phyloP scores from a whole-genome alignment of 805 yeast genomes.

The Saturnispora hagleri region DNA sequence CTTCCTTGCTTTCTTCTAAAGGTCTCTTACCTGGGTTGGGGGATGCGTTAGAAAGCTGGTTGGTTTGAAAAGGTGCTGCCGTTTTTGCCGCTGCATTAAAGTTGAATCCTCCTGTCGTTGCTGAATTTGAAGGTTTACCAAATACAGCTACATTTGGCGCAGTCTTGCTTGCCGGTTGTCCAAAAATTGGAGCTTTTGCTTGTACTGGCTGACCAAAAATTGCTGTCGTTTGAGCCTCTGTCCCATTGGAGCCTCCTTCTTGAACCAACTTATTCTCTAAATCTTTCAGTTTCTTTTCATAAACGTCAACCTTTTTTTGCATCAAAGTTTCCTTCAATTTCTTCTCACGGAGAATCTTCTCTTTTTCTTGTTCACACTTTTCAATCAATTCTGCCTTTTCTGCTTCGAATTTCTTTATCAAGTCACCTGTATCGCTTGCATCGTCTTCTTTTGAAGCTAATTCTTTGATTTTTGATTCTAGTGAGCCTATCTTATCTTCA shows the following conservation, averaged over 20 bases:
- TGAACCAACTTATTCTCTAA: conserved; percentile 9
- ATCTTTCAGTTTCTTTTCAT: conserved; percentile 32
- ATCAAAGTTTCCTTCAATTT: conserved; percentile 50
- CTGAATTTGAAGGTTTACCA: neutral
- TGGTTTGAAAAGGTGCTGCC: neutral
- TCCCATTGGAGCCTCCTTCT: neutral
- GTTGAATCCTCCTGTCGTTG: conserved; percentile 3
- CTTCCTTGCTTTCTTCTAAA: conserved; percentile 14
- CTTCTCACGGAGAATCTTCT: conserved; percentile 41
- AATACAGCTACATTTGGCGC: neutral
- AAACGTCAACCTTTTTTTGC: conserved; percentile 42
- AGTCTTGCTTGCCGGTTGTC: neutral
- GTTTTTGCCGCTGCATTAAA: neutral
- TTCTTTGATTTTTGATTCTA: conserved; percentile 12
- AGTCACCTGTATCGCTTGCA: conserved; percentile 1
- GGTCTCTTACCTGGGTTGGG: conserved; percentile 15
- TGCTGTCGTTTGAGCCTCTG: neutral
- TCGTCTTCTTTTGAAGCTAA: neutral
- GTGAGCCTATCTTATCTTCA: conserved; percentile 16
- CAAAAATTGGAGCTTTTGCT: neutral
- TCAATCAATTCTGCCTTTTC: conserved; percentile 16
- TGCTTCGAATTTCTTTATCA: conserved; percentile 10
- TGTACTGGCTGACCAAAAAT: neutral
- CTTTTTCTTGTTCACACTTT: conserved; percentile 22
- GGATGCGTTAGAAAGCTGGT: neutral